Evolutionary conservation across 352 stramenopile species (phyloP), one percentile per base, ranked within the genome.

Genomic region (Phytophthora melonis): DNA sequence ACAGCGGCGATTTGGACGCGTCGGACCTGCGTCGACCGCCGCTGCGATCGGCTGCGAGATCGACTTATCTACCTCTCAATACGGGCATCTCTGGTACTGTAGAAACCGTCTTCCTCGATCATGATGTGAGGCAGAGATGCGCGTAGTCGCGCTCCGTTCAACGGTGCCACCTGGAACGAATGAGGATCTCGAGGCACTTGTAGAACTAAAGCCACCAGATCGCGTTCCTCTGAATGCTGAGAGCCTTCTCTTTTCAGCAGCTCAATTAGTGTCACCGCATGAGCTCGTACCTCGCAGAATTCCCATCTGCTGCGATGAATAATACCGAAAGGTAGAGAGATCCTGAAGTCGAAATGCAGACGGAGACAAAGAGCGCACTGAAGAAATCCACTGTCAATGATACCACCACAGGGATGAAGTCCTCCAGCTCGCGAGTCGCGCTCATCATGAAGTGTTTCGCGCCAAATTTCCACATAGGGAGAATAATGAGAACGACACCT

Each of bases 361-460:
- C 68, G 13, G 58, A 69, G 3, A 75, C 60, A 21, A 76, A 79
- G 2, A 75, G 61, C 3, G 67, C 50, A 25, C 58, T 68, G 21
- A 77, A 77, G 19, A 79, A 72, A n/a, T 79, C 72, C 8, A 74
- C 58, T 0, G 59, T 66, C 5, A 79, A n/a, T 1, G 64, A 52
- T 1, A 80, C 53, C 7, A 70, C 41, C n/a, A 56, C 50, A 18
- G 69, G 63, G 1, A 72, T 14, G n/a, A 65, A 72, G 18, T 76
- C 69, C 25, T 72, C 63, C 6, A 72, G n/a, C 14, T 68, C 57
- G 1, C 25, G 49, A 49, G 54, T 41, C 36, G 64, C 14, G 4
- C 11, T 39, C 30, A 72, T 39, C 23, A 76, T 62, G 34, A 73
- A 73, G n/a, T 73, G 66, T 34, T 73, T 65, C 6, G 54, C 57